Percentiles rank a stretch among this genome's conserved stretches.
Conservation (phyloP, 208 protist genomes). For the Leptomonas seymouri region DNA sequence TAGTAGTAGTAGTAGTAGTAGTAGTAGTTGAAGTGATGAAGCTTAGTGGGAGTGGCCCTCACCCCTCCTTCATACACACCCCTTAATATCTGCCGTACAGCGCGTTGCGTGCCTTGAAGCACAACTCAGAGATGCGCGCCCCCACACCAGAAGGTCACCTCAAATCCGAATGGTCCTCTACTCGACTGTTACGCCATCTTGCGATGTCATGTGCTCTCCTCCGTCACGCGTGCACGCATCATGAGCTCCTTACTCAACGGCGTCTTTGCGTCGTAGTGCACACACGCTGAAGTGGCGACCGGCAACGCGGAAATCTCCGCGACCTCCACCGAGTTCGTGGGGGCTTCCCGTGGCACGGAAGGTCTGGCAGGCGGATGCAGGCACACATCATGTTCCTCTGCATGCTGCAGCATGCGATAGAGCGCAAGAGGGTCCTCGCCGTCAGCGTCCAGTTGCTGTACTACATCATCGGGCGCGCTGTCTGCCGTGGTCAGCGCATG, state of each 20-base stretch:
- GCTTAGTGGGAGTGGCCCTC: no score
- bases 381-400: constrained; percentile 18
- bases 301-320: neutral
- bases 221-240: neutral
- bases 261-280: neutral
- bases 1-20: no score
- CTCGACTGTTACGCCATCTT: no score
- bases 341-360: neutral
- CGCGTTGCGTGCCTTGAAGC: no score
- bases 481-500: constrained; percentile 27
- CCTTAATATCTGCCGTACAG: no score
- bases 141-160: no score
- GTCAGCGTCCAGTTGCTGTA: constrained; percentile 25
- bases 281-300: neutral
- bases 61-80: no score
- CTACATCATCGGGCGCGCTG: constrained; percentile 25
- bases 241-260: constrained; percentile 14
- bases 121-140: no score
- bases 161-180: no score
- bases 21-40: no score
- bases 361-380: neutral
- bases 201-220: no score
- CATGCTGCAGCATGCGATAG: constrained; percentile 52
- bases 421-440: constrained; percentile 72
- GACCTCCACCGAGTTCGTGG: constrained; percentile 7